phyloP scores from a whole-genome alignment of 2,329 filamentous ascomycete genomes.

The Fusarium globosum region DNA sequence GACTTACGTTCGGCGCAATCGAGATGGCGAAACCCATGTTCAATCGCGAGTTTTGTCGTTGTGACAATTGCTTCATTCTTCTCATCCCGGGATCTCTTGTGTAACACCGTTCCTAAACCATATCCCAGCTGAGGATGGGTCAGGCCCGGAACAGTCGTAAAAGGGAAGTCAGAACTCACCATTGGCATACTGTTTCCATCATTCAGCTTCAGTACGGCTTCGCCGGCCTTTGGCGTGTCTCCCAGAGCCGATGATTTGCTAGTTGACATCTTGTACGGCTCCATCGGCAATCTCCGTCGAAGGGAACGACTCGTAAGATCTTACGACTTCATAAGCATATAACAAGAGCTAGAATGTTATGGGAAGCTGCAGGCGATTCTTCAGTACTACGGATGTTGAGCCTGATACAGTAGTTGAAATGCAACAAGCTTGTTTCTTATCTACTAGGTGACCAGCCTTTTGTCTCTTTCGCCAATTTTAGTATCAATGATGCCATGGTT shows the following conservation, averaged over 20 bases:
- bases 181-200: neutral
- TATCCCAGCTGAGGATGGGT: neutral
- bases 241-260: neutral
- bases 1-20: neutral
- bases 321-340: neutral
- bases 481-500: fast-evolving
- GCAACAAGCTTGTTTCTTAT: neutral
- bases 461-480: neutral
- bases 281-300: neutral
- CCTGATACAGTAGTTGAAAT: neutral
- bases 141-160: neutral
- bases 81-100: neutral
- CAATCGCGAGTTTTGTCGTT: neutral
- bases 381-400: neutral
- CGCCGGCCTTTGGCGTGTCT: neutral
- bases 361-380: too few species aligned
- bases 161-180: neutral
- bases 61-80: neutral
- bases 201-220: neutral
- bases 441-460: neutral
- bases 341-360: neutral
- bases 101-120: neutral
- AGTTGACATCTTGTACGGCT: neutral
- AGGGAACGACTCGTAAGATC: neutral
- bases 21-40: neutral